Conservation (phyloP, 2,329 filamentous ascomycete genomes). For the Phoma herbarum region DNA sequence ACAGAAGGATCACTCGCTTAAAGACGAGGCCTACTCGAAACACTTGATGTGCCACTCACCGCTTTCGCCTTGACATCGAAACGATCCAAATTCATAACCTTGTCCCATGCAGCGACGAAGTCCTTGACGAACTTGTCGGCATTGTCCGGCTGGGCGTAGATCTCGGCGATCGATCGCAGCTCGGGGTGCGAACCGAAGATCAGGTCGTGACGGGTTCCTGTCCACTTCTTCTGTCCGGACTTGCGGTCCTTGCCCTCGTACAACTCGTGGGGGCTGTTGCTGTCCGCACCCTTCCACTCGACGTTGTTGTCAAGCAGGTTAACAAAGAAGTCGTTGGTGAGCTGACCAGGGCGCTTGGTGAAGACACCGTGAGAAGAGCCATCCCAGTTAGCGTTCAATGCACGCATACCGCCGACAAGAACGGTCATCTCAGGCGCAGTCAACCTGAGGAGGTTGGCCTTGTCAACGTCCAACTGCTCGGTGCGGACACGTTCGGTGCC, state of each 20-base stretch:
- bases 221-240: slow-evolving; percentile 73
- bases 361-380: slow-evolving; percentile 73
- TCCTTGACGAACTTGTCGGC: slow-evolving; percentile 73
- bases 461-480: slow-evolving; percentile 77
- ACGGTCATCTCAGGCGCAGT: slow-evolving; percentile 75
- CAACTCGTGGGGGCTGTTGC: slow-evolving; percentile 57
- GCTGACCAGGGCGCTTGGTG: slow-evolving; percentile 71
- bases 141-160: slow-evolving; percentile 70
- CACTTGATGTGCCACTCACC: slow-evolving; percentile 41
- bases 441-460: slow-evolving; percentile 74
- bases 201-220: slow-evolving; percentile 72
- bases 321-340: slow-evolving; percentile 84
- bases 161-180: slow-evolving; percentile 74
- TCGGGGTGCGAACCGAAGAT: slow-evolving; percentile 79
- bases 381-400: slow-evolving; percentile 75
- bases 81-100: slow-evolving; percentile 78
- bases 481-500: slow-evolving; percentile 67
- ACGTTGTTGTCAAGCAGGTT: slow-evolving; percentile 76
- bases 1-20: slow-evolving; percentile 25
- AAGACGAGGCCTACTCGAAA: slow-evolving; percentile 38
- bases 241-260: slow-evolving; percentile 73
- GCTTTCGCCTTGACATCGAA: slow-evolving; percentile 62
- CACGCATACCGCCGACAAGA: slow-evolving; percentile 75
- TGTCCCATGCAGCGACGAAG: slow-evolving; percentile 75
- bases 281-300: slow-evolving; percentile 67